Evolutionary conservation across 257 asterid genomes (phyloP), one percentile per base, ranked within the genome.

Genomic region (Petunia axillaris): DNA sequence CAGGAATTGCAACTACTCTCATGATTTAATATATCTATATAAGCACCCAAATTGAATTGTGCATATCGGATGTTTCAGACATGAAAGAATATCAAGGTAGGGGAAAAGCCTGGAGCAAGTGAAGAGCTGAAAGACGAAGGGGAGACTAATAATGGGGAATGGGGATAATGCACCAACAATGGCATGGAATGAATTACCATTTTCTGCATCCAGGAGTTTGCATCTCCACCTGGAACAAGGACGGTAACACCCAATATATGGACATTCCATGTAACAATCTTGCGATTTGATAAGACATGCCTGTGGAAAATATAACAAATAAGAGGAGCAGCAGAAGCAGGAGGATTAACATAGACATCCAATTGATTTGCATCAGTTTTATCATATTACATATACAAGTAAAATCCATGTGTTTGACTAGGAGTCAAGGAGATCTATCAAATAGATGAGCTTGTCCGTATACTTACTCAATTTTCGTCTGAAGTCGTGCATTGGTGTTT

Each of bases 401-500:
- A 73, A 73, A 25, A 71, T 11, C 13, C 62, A 73, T 73, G 44
- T 48, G 35, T 73, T 71, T 73, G 62, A 73, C 62, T 5, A 11
- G 77, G 62, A 73, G 62, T 44, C 44, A 35, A 73, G 78, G 50
- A 52, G 58, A 73, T 50, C 13, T 73, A 73, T 40, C 50, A 25
- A 36, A 50, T 36, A 50, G 62, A 73, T 73, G 78, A 73, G 46
- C 78, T 50, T 73, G 4, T 35, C 50, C n/a, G 35, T 64, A 79
- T 80, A 85, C 98, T 59, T 93, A 95, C 99, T 88, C 97, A 82
- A 87, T 87, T 84, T 95, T 95, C 58, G 97, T 91, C 73, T 76
- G 78, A 81, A 95, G 88, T 15, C 98, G 87, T 11, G 97, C 89
- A 81, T 84, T 85, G 46, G 84, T 82, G 82, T 93, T 89, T 76